These are phyloP conservation scores for Neurospora sp. DNA, from an alignment of 495 filamentous ascomycete species.

Conservation along the genomic window DNA sequence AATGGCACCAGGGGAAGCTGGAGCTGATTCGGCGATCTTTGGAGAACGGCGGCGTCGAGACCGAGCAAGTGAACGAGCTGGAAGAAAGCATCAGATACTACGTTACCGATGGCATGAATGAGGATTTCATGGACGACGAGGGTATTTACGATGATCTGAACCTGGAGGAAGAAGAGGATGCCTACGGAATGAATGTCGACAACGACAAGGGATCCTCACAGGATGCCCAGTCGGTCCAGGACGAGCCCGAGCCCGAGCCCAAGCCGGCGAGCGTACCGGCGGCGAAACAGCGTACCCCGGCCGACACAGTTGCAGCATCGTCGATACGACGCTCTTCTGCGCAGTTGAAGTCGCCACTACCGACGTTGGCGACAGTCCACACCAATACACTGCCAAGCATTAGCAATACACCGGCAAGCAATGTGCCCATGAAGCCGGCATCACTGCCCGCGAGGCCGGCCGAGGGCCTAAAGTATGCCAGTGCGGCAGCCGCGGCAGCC, in stretches of 20 bases:
- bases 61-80: constrained; percentile 70
- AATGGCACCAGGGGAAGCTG: constrained; percentile 89
- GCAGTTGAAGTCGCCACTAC: constrained; percentile 88
- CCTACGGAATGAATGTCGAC: constrained; percentile 72
- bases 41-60: constrained; percentile 85
- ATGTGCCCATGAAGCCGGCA: constrained; percentile 74
- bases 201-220: constrained; percentile 87
- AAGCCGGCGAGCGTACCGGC: constrained; percentile 32
- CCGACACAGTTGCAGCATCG: constrained; percentile 38
- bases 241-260: constrained; percentile 54
- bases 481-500: constrained; percentile 88
- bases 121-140: constrained; percentile 87
- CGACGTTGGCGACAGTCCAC: constrained; percentile 79
- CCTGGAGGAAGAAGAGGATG: constrained; percentile 78
- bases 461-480: constrained; percentile 92
- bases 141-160: constrained; percentile 87
- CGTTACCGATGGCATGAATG: constrained; percentile 76
- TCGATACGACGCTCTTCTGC: constrained; percentile 69
- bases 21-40: constrained; percentile 83
- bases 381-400: constrained; percentile 49
- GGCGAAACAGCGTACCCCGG: constrained; percentile 44
- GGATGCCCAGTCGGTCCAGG: constrained; percentile 86
- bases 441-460: constrained; percentile 73
- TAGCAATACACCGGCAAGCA: constrained; percentile 45
- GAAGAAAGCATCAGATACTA: constrained; percentile 94